Base-by-base conservation (phyloP, 306 rosid genomes). In the Begonia peltatifolia region DNA sequence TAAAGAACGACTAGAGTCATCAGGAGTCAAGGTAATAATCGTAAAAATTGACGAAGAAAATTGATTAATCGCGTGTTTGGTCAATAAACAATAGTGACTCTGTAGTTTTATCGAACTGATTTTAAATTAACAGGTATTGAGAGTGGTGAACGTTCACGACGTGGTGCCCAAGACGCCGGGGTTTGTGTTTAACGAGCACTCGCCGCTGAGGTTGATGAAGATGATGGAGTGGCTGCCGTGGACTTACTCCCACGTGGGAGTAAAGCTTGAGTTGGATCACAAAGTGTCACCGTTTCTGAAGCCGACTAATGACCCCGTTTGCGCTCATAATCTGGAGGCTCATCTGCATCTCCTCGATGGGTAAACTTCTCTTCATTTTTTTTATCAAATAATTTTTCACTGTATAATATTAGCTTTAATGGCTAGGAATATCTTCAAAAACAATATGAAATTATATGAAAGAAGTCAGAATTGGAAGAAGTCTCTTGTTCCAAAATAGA, bases 231-330 rank as follows among this genome's bases (percentile, higher is more conserved):
- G 79, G 5, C 10, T 65, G 0, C 93, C 93, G 0, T 83, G 93
- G 87, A 76, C 86, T 41, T 83, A 83, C 48, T 83, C 93, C 0
- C 93, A 83, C 51, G 79, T 83, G 20, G 93, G 93, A 0, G 73
- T 46, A 17, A 81, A 76, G 22, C 63, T 79, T 0, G 71, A 57
- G 1, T 49, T 83, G 71, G 93, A 83, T 46, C 87, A 83, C 17
- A 66, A 13, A 0, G 50, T 52, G 0, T 76, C 83, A 16, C 87
- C 93, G 6, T 83, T 66, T 64, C 47, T 76, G 42, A 83, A 71
- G 56, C 49, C 36, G 9, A 76, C 58, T 2, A 72, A 60, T 30
- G 92, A 82, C 54, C 41, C 63, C 5, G 64, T 53, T 6, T 63
- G 83, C 42, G 77, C 77, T 1, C 92, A 83, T 54, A 83, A 83